Evolutionary conservation across 2,329 filamentous ascomycete genomes (phyloP), one percentile per base, ranked within the genome.

Genomic region (Acephala macrosclerotiorum): DNA sequence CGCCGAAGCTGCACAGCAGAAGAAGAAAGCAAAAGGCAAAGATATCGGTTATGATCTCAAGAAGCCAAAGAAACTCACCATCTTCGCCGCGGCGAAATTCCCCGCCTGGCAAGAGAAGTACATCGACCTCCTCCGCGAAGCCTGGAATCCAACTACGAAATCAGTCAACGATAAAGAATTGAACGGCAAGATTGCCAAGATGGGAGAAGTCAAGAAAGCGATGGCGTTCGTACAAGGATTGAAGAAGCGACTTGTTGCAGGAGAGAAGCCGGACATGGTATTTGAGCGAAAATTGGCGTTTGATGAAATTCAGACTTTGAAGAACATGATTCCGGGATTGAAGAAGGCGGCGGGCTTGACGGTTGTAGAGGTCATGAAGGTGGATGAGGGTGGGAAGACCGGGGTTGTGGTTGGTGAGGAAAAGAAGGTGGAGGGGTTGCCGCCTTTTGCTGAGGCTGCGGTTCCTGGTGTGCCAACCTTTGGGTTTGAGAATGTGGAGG

Each of bases 11-110:
- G 85, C 85, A 65, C 92, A 94, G 78, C 82, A 91, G 72, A 97
- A 97, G 86, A 94, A 92, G 84, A 90, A 96, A 79, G 90, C 91
- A 71, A 98, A 98, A 84, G 96, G 95, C 80, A 97, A 97, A 83
- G 86, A 89, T 70, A 86, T 88, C 8, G 83, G 85, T 20, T 98
- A 96, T 77, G 94, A 99, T 79, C 93, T 94, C 45, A 94, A 93
- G 81, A 91, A 94, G 81, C 89, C 93, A 68, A 98, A 97, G 87
- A 93, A 92, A 82, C 87, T 98, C 71, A 94, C 91, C 61, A 91
- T 99, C 75, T 97, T 89, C 81, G 87, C 89, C 59, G 92, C 93
- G 7, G 86, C 89, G 72, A 87, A 87, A 67, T 97, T 91, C 83
- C 96, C 96, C 0, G 84, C 84, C 16, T 98, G 96, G 96, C 96